These are phyloP conservation scores for Rhynchospora pubera DNA, from an alignment of 176 grass and related monocot genomes.

Conservation along the genomic window DNA sequence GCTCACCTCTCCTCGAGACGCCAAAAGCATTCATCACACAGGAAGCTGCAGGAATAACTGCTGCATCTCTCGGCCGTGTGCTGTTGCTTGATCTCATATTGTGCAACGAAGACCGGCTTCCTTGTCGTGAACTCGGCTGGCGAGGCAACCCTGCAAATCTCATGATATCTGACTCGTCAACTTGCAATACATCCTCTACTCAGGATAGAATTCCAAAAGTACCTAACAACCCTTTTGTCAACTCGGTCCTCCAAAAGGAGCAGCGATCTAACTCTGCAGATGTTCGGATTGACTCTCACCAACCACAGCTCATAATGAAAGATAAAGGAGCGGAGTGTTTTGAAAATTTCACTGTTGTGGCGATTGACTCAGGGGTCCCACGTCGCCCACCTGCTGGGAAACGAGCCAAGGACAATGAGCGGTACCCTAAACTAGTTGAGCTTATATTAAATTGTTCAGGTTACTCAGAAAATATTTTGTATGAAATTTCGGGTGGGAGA, in stretches of 20 bases:
- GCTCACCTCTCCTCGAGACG: conserved; percentile 76
- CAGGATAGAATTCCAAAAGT: conserved; percentile 24
- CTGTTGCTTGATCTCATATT: conserved; percentile 91
- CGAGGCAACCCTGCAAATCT: conserved; percentile 87
- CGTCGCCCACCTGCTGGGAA: conserved; percentile 70
- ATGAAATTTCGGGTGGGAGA: conserved; percentile 74
- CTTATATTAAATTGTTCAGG: conserved; percentile 70
- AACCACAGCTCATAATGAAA: conserved; percentile 21
- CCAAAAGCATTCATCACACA: conserved; percentile 68
- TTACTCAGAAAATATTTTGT: conserved; percentile 58
- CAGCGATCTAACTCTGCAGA: conserved; percentile 40
- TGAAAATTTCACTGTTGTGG: conserved; percentile 44
- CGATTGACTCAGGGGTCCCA: conserved; percentile 86
- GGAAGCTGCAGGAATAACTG: conserved; percentile 47
- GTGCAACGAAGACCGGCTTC: conserved; percentile 84
- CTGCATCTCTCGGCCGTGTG: conserved; percentile 65
- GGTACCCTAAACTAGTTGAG: conserved; percentile 80
- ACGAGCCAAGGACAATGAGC: conserved; percentile 76
- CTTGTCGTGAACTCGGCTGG: conserved; percentile 88
- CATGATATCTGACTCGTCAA: conserved; percentile 53
- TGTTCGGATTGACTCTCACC: conserved; percentile 28
- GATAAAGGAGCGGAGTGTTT: conserved; percentile 20
- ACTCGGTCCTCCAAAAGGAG: conserved; percentile 38
- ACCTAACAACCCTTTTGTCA: conserved; percentile 31
- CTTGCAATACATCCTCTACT: conserved; percentile 20